A percentile compares a stretch with the other conserved stretches of the same genome.
Evolutionary conservation across 176 grass and related monocot genomes (phyloP).

Genomic region (Canna indica): DNA sequence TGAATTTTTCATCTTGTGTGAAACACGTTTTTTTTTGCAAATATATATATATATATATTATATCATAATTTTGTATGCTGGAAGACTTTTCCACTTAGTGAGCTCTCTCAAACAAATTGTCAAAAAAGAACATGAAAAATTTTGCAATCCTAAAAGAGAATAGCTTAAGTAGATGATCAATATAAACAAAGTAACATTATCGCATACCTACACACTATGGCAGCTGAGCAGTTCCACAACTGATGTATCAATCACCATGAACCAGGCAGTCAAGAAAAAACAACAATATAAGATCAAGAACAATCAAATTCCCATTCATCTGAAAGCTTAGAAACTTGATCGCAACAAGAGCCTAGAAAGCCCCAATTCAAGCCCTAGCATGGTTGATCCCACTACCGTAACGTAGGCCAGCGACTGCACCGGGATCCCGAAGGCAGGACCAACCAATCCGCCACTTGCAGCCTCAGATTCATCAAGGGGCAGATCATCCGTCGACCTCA

Average conservation of each 20-base stretch:
- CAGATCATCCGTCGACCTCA: slow-evolving; percentile 47
- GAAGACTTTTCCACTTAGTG: no score
- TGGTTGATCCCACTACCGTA: background rate
- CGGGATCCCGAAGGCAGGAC: background rate
- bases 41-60: no score
- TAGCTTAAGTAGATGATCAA: no score
- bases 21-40: no score
- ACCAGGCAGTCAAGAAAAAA: background rate
- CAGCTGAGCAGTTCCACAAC: background rate
- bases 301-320: background rate
- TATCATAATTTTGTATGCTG: no score
- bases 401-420: background rate
- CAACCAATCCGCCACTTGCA: slow-evolving; percentile 31
- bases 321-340: background rate
- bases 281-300: background rate
- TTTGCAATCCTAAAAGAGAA: no score
- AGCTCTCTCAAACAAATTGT: no score
- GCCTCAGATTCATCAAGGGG: slow-evolving; percentile 72
- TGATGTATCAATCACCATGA: background rate
- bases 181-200: no score
- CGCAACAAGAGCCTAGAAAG: background rate
- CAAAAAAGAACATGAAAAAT: no score
- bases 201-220: background rate
- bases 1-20: no score
- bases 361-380: background rate